Percentiles rank a stretch among this genome's conserved stretches.
Conservation (phyloP, 176 grass and related monocot genomes). For the Musa beccarii region DNA sequence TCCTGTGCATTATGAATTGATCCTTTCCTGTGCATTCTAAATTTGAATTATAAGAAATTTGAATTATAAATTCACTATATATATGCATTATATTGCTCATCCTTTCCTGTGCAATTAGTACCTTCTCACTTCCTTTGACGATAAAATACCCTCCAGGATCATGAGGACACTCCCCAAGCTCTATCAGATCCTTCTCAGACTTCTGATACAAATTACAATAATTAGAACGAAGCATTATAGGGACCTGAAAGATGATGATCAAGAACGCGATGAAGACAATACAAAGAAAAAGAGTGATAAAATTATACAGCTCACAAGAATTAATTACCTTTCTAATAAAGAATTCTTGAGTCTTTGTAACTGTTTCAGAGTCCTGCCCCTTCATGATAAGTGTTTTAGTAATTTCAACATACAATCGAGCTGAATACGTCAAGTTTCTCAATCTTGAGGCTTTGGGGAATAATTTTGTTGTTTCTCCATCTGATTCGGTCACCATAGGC, state of each 20-base stretch:
- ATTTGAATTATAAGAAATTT: no score
- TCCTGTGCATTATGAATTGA: no score
- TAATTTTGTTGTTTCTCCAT: conserved; percentile 89
- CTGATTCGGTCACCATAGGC: conserved; percentile 93
- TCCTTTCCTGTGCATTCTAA: no score
- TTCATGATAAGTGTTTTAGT: conserved; percentile 87
- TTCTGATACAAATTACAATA: conserved; percentile 86
- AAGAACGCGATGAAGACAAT: not conserved
- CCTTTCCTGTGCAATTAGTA: conserved; percentile 89
- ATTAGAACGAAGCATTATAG: conserved; percentile 89
- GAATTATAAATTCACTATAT: no score
- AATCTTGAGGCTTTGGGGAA: conserved; percentile 93
- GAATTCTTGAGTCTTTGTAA: conserved; percentile 77
- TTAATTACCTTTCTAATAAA: conserved; percentile 82
- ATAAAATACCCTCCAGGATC: conserved; percentile 96
- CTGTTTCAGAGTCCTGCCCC: conserved; percentile 90
- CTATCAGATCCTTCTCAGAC: conserved; percentile 90
- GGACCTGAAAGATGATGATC: conserved; percentile 35
- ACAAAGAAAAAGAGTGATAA: conserved; percentile 9
- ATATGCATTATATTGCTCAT: no score
- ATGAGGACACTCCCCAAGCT: conserved; percentile 92
- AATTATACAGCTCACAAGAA: not conserved
- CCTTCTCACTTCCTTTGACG: conserved; percentile 94
- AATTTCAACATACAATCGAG: conserved; percentile 86
- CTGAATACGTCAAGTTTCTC: conserved; percentile 88